Evolutionary conservation across 2,329 filamentous ascomycete species (phyloP), one percentile per base, ranked within the genome.

Genomic region (Xylariaceae sp.): DNA sequence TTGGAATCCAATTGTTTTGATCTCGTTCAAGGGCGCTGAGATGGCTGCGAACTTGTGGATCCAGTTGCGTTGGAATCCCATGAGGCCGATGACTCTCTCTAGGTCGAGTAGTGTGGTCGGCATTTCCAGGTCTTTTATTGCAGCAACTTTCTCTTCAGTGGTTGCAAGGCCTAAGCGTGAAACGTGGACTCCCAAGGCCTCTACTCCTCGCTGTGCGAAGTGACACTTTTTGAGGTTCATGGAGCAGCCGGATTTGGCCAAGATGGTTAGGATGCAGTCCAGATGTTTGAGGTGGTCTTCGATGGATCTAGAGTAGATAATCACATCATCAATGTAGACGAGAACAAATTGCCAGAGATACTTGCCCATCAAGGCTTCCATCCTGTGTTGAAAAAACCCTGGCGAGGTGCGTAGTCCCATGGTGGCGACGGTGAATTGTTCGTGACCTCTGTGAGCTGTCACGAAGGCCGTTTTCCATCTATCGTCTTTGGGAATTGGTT

Each of bases 391-490:
- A 13, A 30, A 54, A 45, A 54, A 41, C 2, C 37, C 17, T 6
- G 52, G 52, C 4, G 52, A 30, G 2, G 35, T 54, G 11, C 7
- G 18, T 2, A 54, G 8, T 9, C 52, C 52, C 52, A 54, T 54
- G 1, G 39, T 30, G 3, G 35, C 41, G 11, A 54, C 37, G 2
- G 52, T 54, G 11, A 54, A 41, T 45, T 30, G 34, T 23, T 54
- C 52, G 10, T 41, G 52, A 1, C 52, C 52, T 15, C 52, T 15
- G 10, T 54, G 52, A 3, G 2, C 3, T 1, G 52, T 45, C 3
- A 54, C 37, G 37, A 54, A 54, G 1, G 52, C 39, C 17, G 52
- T 54, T 13, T 54, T 54, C 52, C 52, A 54, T 30, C 39, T 45
- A 34, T 54, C 52, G 3, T 54, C 52, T 5, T 45, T 2, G 2